These are phyloP conservation scores for Tetratostichococcus sp. DNA, from an alignment of 139 green algal genomes.

Conservation along the genomic window DNA sequence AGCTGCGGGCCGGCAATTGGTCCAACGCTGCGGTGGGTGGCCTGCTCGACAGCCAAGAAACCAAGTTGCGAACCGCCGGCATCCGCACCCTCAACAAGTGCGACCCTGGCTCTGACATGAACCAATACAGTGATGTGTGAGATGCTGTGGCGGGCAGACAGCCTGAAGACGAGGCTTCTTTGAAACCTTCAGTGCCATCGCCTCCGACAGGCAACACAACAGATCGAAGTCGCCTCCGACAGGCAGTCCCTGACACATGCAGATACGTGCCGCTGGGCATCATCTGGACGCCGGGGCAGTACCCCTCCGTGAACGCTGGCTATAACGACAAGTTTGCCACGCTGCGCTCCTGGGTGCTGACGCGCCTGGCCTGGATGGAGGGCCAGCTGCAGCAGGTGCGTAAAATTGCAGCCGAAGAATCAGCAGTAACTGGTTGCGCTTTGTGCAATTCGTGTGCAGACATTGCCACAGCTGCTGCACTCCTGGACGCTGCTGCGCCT, in stretches of 20 bases:
- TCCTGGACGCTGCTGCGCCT: too few relatives aligned
- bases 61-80: neutral
- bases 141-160: too few relatives aligned
- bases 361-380: constrained; percentile 13
- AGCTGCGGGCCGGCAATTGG: neutral
- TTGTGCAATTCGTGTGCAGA: too few relatives aligned
- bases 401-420: neutral
- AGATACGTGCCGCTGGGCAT: neutral
- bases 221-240: too few relatives aligned
- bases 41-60: neutral
- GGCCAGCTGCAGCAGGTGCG: neutral
- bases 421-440: neutral
- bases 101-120: too few relatives aligned
- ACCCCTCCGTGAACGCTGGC: neutral
- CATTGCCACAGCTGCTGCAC: too few relatives aligned
- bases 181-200: too few relatives aligned
- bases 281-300: neutral
- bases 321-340: constrained; percentile 4
- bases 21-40: neutral
- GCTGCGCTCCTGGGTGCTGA: constrained; percentile 1
- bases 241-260: too few relatives aligned
- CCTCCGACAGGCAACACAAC: too few relatives aligned
- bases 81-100: constrained; percentile 3
- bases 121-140: too few relatives aligned
- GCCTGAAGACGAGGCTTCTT: too few relatives aligned